These are phyloP conservation scores for Leccinellum rugosiceps DNA, from an alignment of 768 basidiomycete species.

Conservation along the genomic window DNA sequence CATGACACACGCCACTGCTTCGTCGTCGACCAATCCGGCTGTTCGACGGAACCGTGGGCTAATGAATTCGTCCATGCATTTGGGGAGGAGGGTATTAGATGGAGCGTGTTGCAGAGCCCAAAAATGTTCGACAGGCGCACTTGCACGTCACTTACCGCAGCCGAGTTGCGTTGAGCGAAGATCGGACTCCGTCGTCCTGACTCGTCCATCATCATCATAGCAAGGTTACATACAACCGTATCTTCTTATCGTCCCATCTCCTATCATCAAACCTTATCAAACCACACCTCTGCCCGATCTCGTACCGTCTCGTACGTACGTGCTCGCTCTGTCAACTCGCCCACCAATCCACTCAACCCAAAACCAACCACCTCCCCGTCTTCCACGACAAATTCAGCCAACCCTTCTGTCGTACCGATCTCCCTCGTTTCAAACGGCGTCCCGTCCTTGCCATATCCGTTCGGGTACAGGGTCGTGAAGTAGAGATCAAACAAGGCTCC, in stretches of 20 bases:
- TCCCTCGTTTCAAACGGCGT: slow-evolving; percentile 30
- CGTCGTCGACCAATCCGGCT: no score
- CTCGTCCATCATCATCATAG: no score
- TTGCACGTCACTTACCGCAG: no score
- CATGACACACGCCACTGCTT: no score
- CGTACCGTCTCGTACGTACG: slow-evolving; percentile 18
- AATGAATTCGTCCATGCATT: no score
- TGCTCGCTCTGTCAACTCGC: slow-evolving; percentile 17
- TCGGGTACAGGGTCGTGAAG: slow-evolving; percentile 31
- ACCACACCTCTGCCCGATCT: slow-evolving; percentile 33
- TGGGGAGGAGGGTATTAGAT: no score
- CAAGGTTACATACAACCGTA: not conserved
- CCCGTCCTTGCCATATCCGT: slow-evolving; percentile 37
- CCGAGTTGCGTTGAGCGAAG: no score
- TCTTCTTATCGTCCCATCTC: not conserved
- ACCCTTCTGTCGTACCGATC: not conserved
- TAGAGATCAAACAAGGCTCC: slow-evolving; percentile 21
- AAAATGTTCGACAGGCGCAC: no score
- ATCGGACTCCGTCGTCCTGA: no score
- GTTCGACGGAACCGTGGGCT: no score
- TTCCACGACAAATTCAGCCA: slow-evolving; percentile 24
- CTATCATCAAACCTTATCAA: slow-evolving; percentile 16
- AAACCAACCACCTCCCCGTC: slow-evolving; percentile 30
- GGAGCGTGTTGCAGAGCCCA: no score
- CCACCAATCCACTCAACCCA: slow-evolving; percentile 19